Percentiles rank a stretch among this genome's conserved stretches.
Conservation (phyloP, 2,329 filamentous ascomycete species). For the Chaetomium olivaceum region DNA sequence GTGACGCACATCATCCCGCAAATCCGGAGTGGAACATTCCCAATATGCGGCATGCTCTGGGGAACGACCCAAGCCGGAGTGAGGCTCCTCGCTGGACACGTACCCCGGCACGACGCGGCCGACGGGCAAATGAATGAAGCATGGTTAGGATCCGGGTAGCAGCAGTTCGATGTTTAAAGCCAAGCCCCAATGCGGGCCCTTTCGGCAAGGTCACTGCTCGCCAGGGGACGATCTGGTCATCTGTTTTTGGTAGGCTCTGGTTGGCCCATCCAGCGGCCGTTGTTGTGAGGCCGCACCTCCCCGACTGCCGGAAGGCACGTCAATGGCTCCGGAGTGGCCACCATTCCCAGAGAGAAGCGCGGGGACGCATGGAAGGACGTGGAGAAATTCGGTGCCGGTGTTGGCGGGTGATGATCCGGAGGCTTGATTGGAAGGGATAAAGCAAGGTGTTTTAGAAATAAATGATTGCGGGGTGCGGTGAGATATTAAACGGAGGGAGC, state of each 20-base stretch:
- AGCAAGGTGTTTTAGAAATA: conserved; percentile 26
- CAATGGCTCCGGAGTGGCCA: conserved; percentile 16
- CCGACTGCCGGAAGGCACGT: conserved; percentile 14
- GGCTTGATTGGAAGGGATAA: conserved; percentile 33
- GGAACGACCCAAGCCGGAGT: conserved; percentile 14
- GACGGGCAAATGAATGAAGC: conserved; percentile 8
- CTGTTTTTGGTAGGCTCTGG: conserved; percentile 20
- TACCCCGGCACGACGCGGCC: conserved; percentile 6
- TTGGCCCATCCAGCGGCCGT: conserved; percentile 18
- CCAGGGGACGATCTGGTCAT: conserved; percentile 21
- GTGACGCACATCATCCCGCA: conserved; percentile 23
- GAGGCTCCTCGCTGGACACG: conserved; percentile 5
- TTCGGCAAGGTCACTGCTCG: neutral
- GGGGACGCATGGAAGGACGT: conserved; percentile 20
- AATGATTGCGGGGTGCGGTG: conserved; percentile 26
- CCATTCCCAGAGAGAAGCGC: conserved; percentile 11
- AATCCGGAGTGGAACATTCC: conserved; percentile 26
- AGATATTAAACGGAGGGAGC: conserved; percentile 30
- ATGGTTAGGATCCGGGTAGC: conserved; percentile 4
- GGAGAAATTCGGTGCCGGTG: conserved; percentile 17
- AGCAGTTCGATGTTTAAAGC: neutral
- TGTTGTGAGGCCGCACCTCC: neutral
- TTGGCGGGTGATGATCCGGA: conserved; percentile 5
- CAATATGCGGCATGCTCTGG: conserved; percentile 3
- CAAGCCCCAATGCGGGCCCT: neutral